A percentile compares a stretch with the other conserved stretches of the same genome.
These are phyloP conservation scores for Cutaneotrichosporon cavernicola DNA, from an alignment of 1,284 basidiomycete species.

Conservation along the genomic window DNA sequence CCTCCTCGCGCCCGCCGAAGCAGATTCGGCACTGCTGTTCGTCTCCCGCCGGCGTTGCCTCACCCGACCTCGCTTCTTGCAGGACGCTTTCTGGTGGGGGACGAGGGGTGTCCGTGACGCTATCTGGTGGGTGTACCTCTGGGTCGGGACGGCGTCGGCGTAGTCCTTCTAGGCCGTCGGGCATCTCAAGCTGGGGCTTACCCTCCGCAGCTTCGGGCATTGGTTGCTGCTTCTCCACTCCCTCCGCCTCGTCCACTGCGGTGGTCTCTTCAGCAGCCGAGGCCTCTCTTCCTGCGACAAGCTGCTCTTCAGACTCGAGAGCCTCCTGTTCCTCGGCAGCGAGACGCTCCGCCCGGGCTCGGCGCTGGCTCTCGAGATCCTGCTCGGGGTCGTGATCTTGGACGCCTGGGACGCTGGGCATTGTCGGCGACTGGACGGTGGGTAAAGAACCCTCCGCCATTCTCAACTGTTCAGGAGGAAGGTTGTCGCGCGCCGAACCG, in stretches of 20 bases:
- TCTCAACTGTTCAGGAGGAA: background rate
- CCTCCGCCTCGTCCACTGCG: background rate
- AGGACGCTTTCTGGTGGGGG: background rate
- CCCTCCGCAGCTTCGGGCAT: background rate
- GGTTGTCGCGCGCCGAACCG: background rate
- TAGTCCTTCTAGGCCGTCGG: background rate
- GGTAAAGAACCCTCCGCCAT: background rate
- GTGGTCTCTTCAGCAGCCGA: background rate
- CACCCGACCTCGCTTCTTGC: background rate
- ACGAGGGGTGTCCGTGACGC: background rate
- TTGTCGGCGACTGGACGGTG: background rate
- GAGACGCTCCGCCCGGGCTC: background rate
- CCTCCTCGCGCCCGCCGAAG: conserved; percentile 46
- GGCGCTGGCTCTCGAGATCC: conserved; percentile 1
- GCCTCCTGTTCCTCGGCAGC: background rate
- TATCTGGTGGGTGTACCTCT: background rate
- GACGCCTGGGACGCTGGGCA: background rate
- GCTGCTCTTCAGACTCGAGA: background rate
- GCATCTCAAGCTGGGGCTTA: background rate
- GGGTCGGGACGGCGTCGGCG: background rate
- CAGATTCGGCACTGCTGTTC: conserved; percentile 51
- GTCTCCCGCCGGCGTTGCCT: conserved; percentile 17
- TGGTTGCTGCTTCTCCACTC: no score
- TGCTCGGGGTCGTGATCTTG: background rate
- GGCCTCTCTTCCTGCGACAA: background rate